Percentiles rank a stretch among this genome's conserved stretches.
Evolutionary conservation across 2,329 filamentous ascomycete species (phyloP).

Genomic region (Ascocoryne sarcoides): DNA sequence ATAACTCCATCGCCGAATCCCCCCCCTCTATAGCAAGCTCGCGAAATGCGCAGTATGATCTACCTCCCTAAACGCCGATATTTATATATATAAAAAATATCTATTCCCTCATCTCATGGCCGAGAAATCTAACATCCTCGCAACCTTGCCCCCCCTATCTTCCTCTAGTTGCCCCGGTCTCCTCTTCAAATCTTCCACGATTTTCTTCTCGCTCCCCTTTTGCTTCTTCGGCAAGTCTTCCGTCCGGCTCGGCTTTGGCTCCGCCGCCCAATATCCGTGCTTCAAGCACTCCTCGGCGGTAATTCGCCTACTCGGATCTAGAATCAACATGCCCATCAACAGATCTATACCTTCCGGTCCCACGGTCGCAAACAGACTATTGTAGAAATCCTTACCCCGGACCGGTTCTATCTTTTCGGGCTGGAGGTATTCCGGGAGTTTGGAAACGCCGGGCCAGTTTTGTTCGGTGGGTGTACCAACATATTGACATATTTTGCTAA

Average conservation of each 20-base stretch:
- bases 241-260: constrained; percentile 75
- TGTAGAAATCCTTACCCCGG: constrained; percentile 63
- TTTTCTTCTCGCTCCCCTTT: constrained; percentile 55
- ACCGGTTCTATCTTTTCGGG: constrained; percentile 47
- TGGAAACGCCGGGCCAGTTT: constrained; percentile 87
- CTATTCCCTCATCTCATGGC: constrained; percentile 16
- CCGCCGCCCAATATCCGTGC: constrained; percentile 78
- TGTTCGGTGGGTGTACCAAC: constrained; percentile 89
- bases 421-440: constrained; percentile 71
- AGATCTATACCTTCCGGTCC: constrained; percentile 80
- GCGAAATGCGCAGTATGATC: too few relatives aligned
- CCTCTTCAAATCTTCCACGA: constrained; percentile 75
- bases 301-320: constrained; percentile 81
- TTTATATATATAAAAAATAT: too few relatives aligned
- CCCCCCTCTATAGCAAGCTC: too few relatives aligned
- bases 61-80: too few relatives aligned
- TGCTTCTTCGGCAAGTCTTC: constrained; percentile 69
- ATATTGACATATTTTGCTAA: constrained; percentile 72
- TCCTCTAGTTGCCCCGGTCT: constrained; percentile 60
- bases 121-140: constrained; percentile 28
- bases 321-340: constrained; percentile 71
- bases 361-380: constrained; percentile 67
- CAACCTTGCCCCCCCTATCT: constrained; percentile 55
- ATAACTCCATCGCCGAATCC: too few relatives aligned
- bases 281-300: constrained; percentile 69